phyloP scores from a whole-genome alignment of 805 yeast genomes.

The Wickerhamomyces chaumierensis region DNA sequence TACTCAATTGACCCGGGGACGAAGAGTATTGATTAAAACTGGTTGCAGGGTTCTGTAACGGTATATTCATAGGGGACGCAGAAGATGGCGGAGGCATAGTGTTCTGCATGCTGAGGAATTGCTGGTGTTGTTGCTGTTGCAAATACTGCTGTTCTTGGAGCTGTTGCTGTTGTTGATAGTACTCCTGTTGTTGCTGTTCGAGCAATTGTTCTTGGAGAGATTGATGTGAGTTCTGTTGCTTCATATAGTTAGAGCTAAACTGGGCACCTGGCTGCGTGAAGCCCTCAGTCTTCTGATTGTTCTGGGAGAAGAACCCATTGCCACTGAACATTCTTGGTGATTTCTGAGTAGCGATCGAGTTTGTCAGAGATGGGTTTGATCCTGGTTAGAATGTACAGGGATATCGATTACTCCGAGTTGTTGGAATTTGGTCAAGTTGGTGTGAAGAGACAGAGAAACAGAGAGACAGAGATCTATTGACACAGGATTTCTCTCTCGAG shows the following conservation, averaged over 20 bases:
- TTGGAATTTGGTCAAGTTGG: too few relatives aligned
- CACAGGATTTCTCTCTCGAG: too few relatives aligned
- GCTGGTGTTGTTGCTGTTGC: constrained; percentile 13
- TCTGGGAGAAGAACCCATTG: neutral
- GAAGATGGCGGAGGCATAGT: constrained; percentile 19
- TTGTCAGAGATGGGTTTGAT: too few relatives aligned
- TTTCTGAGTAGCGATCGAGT: too few relatives aligned
- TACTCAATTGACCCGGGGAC: constrained; percentile 16
- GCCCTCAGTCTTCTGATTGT: constrained; percentile 10
- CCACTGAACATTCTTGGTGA: neutral
- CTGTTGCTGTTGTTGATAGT: constrained; percentile 21
- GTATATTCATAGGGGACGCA: constrained; percentile 9
- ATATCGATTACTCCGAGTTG: too few relatives aligned
- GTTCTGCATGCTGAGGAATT: constrained; percentile 17
- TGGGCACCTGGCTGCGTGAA: constrained; percentile 24
- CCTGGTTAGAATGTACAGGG: too few relatives aligned
- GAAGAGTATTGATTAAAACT: constrained; percentile 10
- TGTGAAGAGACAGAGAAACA: too few relatives aligned
- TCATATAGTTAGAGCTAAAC: constrained; percentile 25
- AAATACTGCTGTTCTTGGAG: constrained; percentile 17
- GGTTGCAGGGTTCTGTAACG: constrained; percentile 9
- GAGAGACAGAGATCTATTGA: too few relatives aligned
- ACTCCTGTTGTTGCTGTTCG: constrained; percentile 22
- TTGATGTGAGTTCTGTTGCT: constrained; percentile 27
- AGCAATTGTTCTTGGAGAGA: constrained; percentile 27